Base-by-base conservation (phyloP, 202 grass and related monocot species). In the Sporobolus alterniflorus region DNA sequence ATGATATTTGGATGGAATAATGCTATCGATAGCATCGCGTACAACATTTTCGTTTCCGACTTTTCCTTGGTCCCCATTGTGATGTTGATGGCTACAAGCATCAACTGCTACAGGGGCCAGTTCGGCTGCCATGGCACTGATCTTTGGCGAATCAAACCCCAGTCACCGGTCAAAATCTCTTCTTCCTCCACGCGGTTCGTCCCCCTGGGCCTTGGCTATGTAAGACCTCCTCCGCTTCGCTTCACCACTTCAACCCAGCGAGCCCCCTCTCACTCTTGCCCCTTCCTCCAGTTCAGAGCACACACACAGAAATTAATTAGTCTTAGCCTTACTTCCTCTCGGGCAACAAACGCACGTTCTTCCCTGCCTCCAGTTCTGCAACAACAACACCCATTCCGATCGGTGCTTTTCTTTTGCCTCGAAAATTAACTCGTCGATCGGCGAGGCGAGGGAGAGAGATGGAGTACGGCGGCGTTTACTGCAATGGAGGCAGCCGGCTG, bases 401-500 rank as follows among this genome's bases (percentile, higher is more conserved):
- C 52, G 7, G 1, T 52, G 57, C 36, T 44, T 69, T 39, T 12
- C n/a, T n/a, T n/a, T n/a, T n/a, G n/a, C n/a, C n/a, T n/a, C 31
- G 54, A 31, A 39, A 25, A 26, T 25, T 25, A 57, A 2, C 22
- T 30, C 18, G 70, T 20, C 46, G 24, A n/a, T n/a, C n/a, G n/a
- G n/a, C n/a, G n/a, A 25, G 9, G 8, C 22, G 9, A 49, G 36
- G 18, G 31, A 59, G 46, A 18, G 26, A 55, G 46, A 94, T 85
- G 92, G 86, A 84, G 67, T n/a, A n/a, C n/a, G 36, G 36, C 4
- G 51, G 36, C 71, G 17, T 69, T 25, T 70, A 80, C 20, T 39
- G 74, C 4, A 84, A 51, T 36, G 89, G 84, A 87, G 74, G 81
- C 18, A 48, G 86, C 32, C 33, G 78, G 1, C 52, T 88, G 28